Percentiles rank a stretch among this genome's conserved stretches.
phyloP scores from a whole-genome alignment of 2,329 filamentous ascomycete genomes.

The Cercospora zeina region DNA sequence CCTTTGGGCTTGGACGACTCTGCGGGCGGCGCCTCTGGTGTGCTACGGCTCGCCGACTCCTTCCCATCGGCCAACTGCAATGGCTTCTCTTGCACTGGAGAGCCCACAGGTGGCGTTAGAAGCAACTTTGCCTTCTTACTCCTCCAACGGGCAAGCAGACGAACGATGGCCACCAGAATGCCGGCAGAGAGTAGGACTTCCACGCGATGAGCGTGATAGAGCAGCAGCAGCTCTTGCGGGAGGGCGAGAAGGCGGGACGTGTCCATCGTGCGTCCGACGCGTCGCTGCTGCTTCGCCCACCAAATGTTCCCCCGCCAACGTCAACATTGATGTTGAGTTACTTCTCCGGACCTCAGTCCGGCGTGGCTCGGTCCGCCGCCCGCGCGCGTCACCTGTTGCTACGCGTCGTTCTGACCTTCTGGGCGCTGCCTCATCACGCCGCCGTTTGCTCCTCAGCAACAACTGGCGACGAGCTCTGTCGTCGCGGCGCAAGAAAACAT shows the following conservation, averaged over 20 bases:
- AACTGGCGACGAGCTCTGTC: background rate
- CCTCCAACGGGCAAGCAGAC: conserved; percentile 34
- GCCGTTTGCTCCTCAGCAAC: background rate
- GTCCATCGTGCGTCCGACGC: conserved; percentile 24
- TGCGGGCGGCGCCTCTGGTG: background rate
- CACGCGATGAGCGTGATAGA: conserved; percentile 39
- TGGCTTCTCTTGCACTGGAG: conserved; percentile 30
- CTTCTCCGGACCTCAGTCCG: conserved; percentile 8
- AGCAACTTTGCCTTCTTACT: conserved; percentile 28
- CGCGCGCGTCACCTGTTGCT: conserved; percentile 6
- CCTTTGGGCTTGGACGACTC: conserved; percentile 24
- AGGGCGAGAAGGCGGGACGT: conserved; percentile 26
- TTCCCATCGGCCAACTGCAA: conserved; percentile 1
- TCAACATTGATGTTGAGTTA: background rate
- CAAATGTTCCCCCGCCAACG: background rate
- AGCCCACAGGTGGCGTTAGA: conserved; percentile 30
- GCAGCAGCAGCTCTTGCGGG: conserved; percentile 35
- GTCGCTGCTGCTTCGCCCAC: background rate
- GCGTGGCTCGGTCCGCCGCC: conserved; percentile 2
- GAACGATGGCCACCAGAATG: conserved; percentile 34
- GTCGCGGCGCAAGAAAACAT: conserved; percentile 5
- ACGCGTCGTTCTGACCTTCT: background rate
- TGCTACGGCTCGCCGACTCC: background rate
- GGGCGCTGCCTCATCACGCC: background rate
- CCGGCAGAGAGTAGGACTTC: conserved; percentile 37